Percentiles rank a stretch among this genome's conserved stretches.
Evolutionary conservation across 208 protist species (phyloP).

Genomic region (Leishmania lainsoni): DNA sequence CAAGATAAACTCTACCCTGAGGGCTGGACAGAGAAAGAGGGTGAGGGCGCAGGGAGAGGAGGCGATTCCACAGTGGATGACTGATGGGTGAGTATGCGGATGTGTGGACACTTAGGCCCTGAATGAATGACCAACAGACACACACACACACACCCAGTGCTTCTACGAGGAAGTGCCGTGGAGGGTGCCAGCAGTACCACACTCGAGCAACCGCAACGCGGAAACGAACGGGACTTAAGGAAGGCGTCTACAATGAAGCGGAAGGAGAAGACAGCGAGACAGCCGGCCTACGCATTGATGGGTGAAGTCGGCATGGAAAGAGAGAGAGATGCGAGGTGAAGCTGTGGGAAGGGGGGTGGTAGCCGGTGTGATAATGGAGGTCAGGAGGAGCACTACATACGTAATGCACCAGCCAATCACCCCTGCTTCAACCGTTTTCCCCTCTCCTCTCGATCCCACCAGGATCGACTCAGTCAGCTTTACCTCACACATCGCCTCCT

Average conservation of each 20-base stretch:
- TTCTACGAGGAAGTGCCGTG: too few relatives aligned
- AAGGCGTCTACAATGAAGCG: background rate
- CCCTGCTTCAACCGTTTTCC: background rate
- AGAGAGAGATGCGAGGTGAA: background rate
- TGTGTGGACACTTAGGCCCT: background rate
- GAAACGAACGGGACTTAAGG: too few relatives aligned
- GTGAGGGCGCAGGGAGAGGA: background rate
- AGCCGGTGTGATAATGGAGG: background rate
- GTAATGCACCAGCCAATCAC: background rate
- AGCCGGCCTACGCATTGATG: background rate
- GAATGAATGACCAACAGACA: background rate
- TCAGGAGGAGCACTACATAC: background rate
- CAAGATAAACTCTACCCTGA: background rate
- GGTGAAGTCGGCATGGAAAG: background rate
- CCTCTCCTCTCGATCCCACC: background rate
- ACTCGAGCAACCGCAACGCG: too few relatives aligned
- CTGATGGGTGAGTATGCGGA: background rate
- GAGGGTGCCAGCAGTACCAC: too few relatives aligned
- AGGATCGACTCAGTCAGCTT: background rate
- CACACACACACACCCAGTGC: background rate
- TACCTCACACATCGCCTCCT: background rate
- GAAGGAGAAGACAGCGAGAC: background rate
- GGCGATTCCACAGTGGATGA: background rate
- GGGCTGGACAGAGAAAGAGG: background rate
- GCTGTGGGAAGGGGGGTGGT: background rate